Base-by-base conservation (phyloP, 1,139 yeast genomes). In the Hyphopichia burtonii region DNA sequence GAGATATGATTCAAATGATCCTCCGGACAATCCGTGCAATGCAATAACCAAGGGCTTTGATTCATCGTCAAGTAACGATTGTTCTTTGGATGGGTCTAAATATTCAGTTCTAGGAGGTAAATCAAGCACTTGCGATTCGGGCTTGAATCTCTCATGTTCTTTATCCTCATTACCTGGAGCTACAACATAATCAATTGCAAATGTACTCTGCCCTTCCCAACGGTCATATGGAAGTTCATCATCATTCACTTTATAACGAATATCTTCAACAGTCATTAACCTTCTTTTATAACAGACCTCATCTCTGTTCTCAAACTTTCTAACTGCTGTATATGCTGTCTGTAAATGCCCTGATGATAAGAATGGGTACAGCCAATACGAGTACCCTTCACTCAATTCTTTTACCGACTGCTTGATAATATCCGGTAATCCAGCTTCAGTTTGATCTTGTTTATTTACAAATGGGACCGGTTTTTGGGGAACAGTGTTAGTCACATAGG, bases 1-100 rank as follows among this genome's bases (percentile, higher is more conserved):
- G 22, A 80, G 71, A 46, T 80, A 80, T 35, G 78, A 65, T 55
- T 80, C 86, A 52, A 74, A 76, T 9, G 84, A 78, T 0, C 86
- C 86, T 15, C 86, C 86, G 10, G 83, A 74, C 36, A 80, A 65
- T 2, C 86, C 86, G 56, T 80, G 86, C 34, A 78, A 58, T 1
- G 78, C 76, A 39, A 80, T 64, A 18, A 80, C 57, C 51, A 80
- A 65, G 0, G 85, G 86, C 48, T 64, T 71, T 12, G 65, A 58
- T 48, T 76, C 78, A 23, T 59, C 61, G 3, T 58, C 45, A 33
- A 69, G 47, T 9, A 55, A 43, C 11, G 57, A 58, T 14, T 59
- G 53, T 41, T 73, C 79, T 15, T 52, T 46, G 4, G 51, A 44
- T 0, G 73, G 73, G 42, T 71, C 61, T 43, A 68, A 51, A 52